Evolutionary conservation across 495 filamentous ascomycete species (phyloP), one percentile per base, ranked within the genome.

Genomic region (Trichoderma erinaceum): DNA sequence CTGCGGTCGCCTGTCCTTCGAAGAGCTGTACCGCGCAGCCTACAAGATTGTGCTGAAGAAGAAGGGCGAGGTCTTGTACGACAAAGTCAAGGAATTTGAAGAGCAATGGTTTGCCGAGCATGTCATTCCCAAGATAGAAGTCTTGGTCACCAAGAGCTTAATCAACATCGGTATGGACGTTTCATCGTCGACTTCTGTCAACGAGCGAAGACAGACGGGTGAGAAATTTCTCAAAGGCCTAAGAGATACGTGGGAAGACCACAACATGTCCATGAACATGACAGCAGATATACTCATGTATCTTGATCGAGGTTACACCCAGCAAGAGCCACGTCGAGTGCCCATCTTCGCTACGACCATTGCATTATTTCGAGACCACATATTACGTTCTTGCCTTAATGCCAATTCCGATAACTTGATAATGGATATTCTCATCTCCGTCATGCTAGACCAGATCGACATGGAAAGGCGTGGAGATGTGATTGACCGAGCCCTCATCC

Each of bases 231-330:
- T 99, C 70, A 84, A 83, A 50, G 90, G 85, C 1, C 73, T 98
- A 21, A 91, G 90, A 74, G 79, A 83, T 50, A 86, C 88, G 4
- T 99, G 92, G 91, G 87, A 91, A 69, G 89, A 95, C 67, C 94
- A 99, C 73, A 91, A 92, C 73, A 81, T 91, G 18, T 92, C 90
- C 67, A 97, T 97, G 93, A 91, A 92, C 70, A 98, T 99, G 96
- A 88, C 92, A 56, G 95, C 94, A 13, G 96, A 99, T 75, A 92
- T 99, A 41, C 78, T 98, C 44, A 97, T 99, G 93, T 99, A 99
- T 71, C 93, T 99, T 85, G 95, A 99, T 70, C 90, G 94, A 32
- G 86, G 92, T 16, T 89, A 89, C 75, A 89, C 87, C 67, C 65
- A 66, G n/a, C 75, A 83, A 3, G 91, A 96, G 68, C 83, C 88